phyloP scores from a whole-genome alignment of 2,329 filamentous ascomycete genomes.

The Sclerotiophoma versabilis region DNA sequence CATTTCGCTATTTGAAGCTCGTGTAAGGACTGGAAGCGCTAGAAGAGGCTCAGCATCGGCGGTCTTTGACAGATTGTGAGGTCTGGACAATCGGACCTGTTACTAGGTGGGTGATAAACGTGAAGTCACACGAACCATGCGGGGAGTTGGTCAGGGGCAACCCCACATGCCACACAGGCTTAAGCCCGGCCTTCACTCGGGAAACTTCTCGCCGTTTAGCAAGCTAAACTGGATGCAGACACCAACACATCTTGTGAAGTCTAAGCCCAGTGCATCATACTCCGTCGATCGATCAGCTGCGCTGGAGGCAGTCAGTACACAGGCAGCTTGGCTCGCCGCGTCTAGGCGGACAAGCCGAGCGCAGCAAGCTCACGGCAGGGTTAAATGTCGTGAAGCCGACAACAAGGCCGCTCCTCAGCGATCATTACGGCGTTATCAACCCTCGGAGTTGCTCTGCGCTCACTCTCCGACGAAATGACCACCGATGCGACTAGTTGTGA shows the following conservation, averaged over 20 bases:
- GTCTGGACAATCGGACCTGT: constrained; percentile 7
- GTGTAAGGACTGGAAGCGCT: not conserved
- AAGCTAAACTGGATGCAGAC: constrained; percentile 3
- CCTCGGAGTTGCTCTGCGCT: constrained; percentile 1
- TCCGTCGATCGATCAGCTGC: constrained; percentile 11
- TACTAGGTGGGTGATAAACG: constrained; percentile 8
- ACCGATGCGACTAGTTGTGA: constrained; percentile 11
- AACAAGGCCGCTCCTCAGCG: not conserved
- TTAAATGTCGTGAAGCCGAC: constrained; percentile 2
- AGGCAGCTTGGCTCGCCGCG: not conserved
- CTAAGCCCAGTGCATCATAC: constrained; percentile 10
- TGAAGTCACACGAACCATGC: constrained; percentile 13
- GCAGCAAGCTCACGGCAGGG: not conserved
- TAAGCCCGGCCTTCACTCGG: constrained; percentile 12
- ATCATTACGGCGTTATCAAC: not conserved
- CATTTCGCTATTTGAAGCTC: not conserved
- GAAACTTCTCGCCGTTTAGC: constrained; percentile 2
- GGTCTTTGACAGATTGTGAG: not conserved
- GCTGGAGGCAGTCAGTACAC: not conserved
- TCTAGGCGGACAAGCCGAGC: not conserved
- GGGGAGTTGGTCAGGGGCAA: constrained; percentile 14
- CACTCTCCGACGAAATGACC: not conserved
- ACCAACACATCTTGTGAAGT: not conserved
- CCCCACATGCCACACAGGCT: not conserved
- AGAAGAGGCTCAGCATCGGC: constrained; percentile 9